Conservation (phyloP, 1,139 yeast species). For the Protomyces arabidopsidicola region DNA sequence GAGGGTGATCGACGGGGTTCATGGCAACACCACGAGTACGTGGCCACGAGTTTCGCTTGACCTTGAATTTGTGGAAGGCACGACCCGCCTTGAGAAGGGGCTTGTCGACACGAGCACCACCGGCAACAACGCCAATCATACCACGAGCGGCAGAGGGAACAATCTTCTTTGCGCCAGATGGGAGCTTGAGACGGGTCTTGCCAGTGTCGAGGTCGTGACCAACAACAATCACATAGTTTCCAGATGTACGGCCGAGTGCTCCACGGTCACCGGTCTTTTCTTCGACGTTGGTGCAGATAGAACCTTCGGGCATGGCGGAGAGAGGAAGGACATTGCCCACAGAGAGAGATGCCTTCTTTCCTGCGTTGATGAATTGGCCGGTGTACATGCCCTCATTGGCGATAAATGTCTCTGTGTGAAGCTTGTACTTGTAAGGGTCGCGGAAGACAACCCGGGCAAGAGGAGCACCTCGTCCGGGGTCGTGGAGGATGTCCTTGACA, state of each 20-base stretch:
- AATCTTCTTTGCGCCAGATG: constrained; percentile 98
- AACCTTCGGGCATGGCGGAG: constrained; percentile 98
- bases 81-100: constrained; percentile 99
- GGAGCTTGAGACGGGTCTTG: constrained; percentile 98
- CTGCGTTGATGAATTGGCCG: constrained; percentile 98
- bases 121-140: constrained; percentile 99
- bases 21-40: constrained; percentile 99
- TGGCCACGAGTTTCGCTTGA: constrained; percentile 99
- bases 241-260: constrained; percentile 98
- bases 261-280: constrained; percentile 99
- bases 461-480: constrained; percentile 99
- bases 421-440: constrained; percentile 98
- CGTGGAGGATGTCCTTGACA: constrained; percentile 97
- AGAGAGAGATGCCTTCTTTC: constrained; percentile 96
- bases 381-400: constrained; percentile 99
- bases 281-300: constrained; percentile 96
- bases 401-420: constrained; percentile 96
- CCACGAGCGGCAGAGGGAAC: constrained; percentile 96
- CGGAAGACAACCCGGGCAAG: constrained; percentile 98
- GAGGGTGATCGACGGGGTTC: constrained; percentile 99
- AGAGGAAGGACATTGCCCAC: constrained; percentile 97
- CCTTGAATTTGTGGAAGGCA: constrained; percentile 99
- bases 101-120: constrained; percentile 99
- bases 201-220: constrained; percentile 99
- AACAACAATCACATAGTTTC: constrained; percentile 97